Evolutionary conservation across 2,329 filamentous ascomycete genomes (phyloP).

Genomic region (Rhynchosporium graminicola): DNA sequence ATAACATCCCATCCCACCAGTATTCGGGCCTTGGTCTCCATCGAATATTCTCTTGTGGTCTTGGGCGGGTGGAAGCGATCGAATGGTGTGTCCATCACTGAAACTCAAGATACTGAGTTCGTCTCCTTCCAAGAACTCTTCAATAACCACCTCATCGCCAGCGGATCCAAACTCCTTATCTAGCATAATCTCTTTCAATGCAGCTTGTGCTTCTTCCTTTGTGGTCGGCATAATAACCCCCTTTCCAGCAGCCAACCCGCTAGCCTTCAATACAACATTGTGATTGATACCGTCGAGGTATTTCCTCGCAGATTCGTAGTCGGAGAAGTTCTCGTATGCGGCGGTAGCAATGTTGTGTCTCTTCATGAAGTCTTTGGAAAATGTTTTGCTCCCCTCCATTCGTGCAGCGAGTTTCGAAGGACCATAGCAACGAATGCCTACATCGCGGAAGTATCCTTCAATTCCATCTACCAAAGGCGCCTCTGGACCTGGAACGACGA

Average conservation of each 20-base stretch:
- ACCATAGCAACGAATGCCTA: conserved; percentile 59
- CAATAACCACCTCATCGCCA: conserved; percentile 86
- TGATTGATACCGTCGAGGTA: conserved; percentile 74
- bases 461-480: conserved; percentile 91
- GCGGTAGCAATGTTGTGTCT: conserved; percentile 88
- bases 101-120: conserved; percentile 92
- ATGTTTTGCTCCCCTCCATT: conserved; percentile 96
- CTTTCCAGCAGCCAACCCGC: conserved; percentile 89
- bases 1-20: conserved; percentile 97
- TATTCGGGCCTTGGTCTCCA: conserved; percentile 87
- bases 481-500: conserved; percentile 89
- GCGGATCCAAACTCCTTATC: conserved; percentile 74
- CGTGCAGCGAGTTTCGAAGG: conserved; percentile 80
- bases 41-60: conserved; percentile 96
- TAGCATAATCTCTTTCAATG: conserved; percentile 87
- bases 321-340: conserved; percentile 82
- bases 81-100: conserved; percentile 83
- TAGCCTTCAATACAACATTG: conserved; percentile 89
- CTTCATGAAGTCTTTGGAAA: conserved; percentile 98
- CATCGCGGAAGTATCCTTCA: conserved; percentile 71
- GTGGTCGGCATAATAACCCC: conserved; percentile 73
- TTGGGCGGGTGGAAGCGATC: conserved; percentile 84
- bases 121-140: conserved; percentile 89
- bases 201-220: conserved; percentile 80
- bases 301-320: conserved; percentile 69